Conservation (phyloP, 208 protist genomes). For the Acanthamoeba pearcei region DNA sequence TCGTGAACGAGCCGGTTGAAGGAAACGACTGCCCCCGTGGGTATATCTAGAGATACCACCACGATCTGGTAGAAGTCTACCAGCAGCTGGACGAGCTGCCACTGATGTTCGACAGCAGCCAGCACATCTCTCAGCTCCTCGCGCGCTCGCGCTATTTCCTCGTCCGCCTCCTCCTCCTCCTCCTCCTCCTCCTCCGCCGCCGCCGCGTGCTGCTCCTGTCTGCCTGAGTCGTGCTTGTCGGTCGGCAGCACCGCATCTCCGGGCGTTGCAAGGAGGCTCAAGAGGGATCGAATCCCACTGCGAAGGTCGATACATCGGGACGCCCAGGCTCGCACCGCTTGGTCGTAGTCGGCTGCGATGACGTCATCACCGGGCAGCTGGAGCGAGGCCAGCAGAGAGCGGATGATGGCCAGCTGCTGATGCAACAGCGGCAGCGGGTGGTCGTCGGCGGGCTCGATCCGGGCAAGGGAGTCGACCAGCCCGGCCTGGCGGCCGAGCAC, state of each 20-base stretch:
- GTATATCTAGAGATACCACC: neutral
- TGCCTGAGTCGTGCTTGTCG: neutral
- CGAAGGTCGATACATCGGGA: neutral
- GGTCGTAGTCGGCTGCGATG: neutral
- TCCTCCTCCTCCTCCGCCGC: neutral
- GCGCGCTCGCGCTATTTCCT: neutral
- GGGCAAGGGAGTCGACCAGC: neutral
- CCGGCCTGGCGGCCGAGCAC: neutral
- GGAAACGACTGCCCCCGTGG: neutral
- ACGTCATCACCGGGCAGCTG: neutral
- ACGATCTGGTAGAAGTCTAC: constrained; percentile 26
- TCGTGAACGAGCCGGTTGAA: neutral
- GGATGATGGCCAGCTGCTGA: constrained; percentile 1
- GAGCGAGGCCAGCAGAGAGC: neutral
- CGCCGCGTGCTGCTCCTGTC: neutral
- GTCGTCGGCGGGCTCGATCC: neutral
- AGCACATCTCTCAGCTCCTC: neutral
- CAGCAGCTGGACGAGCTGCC: neutral
- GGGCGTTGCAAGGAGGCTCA: neutral
- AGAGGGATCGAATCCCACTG: neutral
- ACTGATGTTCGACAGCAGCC: constrained; percentile 6
- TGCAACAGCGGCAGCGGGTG: neutral
- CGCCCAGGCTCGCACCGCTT: neutral
- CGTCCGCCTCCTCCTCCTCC: neutral
- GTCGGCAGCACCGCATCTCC: neutral